phyloP scores from a whole-genome alignment of 805 yeast species.

The Yarrowia deformans region DNA sequence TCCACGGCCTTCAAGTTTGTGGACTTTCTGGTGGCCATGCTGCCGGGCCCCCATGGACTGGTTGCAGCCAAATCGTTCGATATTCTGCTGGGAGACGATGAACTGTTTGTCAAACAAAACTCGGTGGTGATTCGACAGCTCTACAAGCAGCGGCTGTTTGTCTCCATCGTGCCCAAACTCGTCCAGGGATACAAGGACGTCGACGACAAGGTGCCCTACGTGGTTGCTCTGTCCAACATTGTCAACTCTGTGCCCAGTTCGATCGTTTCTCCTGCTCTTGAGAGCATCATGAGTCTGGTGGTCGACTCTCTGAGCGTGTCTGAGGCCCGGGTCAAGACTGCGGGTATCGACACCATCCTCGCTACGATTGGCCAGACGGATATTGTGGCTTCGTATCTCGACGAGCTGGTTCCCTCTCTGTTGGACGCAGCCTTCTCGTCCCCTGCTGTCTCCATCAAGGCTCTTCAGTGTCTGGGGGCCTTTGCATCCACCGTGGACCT shows the following conservation, averaged over 20 bases:
- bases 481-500: constrained; percentile 53
- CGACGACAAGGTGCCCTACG: constrained; percentile 57
- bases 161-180: constrained; percentile 62
- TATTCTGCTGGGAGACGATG: constrained; percentile 71
- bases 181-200: constrained; percentile 55
- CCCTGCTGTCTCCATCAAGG: constrained; percentile 61
- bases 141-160: constrained; percentile 83
- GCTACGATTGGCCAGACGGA: constrained; percentile 64
- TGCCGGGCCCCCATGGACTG: constrained; percentile 47
- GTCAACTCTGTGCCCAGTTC: constrained; percentile 68
- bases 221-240: constrained; percentile 72
- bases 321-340: constrained; percentile 59
- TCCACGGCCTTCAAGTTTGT: constrained; percentile 51
- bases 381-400: constrained; percentile 61
- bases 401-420: constrained; percentile 64
- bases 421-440: constrained; percentile 53
- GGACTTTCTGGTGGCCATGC: constrained; percentile 50
- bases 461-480: constrained; percentile 65
- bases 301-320: constrained; percentile 65
- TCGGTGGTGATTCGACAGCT: constrained; percentile 69
- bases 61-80: constrained; percentile 64
- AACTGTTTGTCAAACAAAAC: constrained; percentile 61
- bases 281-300: constrained; percentile 71
- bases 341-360: constrained; percentile 66
- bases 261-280: constrained; percentile 69